Percentiles rank a stretch among this genome's conserved stretches.
phyloP scores from a whole-genome alignment of 2,329 filamentous ascomycete species.

The Aciculosporium take region DNA sequence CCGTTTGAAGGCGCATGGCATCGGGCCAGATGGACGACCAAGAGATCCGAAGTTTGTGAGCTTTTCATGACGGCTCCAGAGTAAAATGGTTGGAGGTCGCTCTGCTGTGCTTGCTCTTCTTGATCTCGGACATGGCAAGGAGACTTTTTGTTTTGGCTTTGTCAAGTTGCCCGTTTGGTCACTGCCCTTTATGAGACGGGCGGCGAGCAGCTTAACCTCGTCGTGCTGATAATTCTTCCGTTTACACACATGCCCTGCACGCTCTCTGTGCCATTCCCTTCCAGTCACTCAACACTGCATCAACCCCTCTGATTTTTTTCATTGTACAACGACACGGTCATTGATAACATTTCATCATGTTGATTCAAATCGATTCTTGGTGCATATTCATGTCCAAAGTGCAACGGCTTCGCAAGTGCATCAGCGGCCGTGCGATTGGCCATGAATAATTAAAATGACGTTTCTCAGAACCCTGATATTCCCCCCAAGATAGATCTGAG shows the following conservation, averaged over 20 bases:
- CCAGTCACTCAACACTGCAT: no score
- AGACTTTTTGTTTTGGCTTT: background rate
- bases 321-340: background rate
- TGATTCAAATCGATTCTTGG: no score
- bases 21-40: slow-evolving; percentile 75
- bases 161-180: background rate
- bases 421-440: background rate
- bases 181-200: background rate
- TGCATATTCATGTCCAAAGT: background rate
- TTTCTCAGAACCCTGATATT: no score
- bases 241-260: background rate
- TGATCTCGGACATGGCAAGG: background rate
- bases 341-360: no score
- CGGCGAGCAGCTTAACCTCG: no score
- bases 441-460: no score
- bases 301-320: background rate
- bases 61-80: slow-evolving; percentile 36
- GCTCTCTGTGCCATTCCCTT: background rate
- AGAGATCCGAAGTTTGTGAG: slow-evolving; percentile 92
- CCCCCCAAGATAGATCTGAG: no score
- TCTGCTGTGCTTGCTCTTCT: background rate
- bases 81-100: background rate
- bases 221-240: background rate
- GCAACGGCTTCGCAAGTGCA: background rate
- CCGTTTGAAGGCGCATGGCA: slow-evolving; percentile 73